A percentile compares a stretch with the other conserved stretches of the same genome.
phyloP scores from a whole-genome alignment of 108 stramenopile genomes.

The Nitzschia sp. region DNA sequence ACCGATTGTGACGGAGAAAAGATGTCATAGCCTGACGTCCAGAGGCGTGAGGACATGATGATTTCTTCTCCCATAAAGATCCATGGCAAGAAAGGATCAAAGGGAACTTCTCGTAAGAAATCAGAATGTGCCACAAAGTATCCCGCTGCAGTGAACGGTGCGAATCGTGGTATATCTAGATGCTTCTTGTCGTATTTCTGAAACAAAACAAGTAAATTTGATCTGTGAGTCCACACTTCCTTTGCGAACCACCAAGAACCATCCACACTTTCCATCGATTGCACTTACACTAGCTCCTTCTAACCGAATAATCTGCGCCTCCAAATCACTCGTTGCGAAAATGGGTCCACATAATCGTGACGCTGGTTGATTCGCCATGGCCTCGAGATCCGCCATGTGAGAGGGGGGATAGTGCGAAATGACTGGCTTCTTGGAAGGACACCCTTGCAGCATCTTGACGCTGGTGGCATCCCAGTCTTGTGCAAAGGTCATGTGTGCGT shows the following conservation, averaged over 20 bases:
- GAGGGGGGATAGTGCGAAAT: slow-evolving; percentile 91
- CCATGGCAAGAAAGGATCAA: slow-evolving; percentile 97
- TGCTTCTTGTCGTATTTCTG: slow-evolving; percentile 62
- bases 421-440: slow-evolving; percentile 85
- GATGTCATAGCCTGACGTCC: slow-evolving; percentile 97
- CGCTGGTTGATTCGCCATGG: slow-evolving; percentile 45
- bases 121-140: slow-evolving; percentile 75
- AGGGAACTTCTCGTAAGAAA: slow-evolving; percentile 78
- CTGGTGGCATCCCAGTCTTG: slow-evolving; percentile 88
- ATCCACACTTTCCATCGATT: too few relatives aligned
- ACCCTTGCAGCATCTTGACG: slow-evolving; percentile 74
- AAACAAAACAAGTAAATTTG: not conserved
- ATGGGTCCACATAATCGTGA: slow-evolving; percentile 83
- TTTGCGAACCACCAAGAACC: too few relatives aligned
- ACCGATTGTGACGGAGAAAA: slow-evolving; percentile 90
- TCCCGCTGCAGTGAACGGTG: slow-evolving; percentile 82
- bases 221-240: not conserved
- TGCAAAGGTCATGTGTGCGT: slow-evolving; percentile 86
- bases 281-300: slow-evolving; percentile 60
- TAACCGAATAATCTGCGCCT: slow-evolving; percentile 87
- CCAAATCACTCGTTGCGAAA: slow-evolving; percentile 83
- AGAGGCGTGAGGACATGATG: slow-evolving; percentile 84
- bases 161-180: slow-evolving; percentile 71
- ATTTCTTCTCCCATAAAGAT: slow-evolving; percentile 99
- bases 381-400: slow-evolving; percentile 53